Conservation (phyloP, 2,329 filamentous ascomycete species). For the Tolypocladium sp. region DNA sequence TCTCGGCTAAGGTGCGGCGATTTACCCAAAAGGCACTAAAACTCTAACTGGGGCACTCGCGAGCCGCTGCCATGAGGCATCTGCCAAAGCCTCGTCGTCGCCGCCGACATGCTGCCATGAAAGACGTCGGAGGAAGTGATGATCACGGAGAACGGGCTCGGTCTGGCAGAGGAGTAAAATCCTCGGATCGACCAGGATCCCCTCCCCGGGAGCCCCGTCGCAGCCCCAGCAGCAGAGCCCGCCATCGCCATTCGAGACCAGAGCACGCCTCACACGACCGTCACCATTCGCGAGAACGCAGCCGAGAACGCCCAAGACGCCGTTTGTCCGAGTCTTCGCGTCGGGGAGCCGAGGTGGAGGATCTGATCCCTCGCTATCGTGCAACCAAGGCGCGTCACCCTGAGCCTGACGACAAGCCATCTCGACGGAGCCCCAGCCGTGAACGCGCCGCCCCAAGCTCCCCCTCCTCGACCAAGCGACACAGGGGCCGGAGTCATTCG, state of each 20-base stretch:
- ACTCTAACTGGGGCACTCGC: conserved; percentile 21
- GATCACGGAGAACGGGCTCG: conserved; percentile 27
- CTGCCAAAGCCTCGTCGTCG: conserved; percentile 22
- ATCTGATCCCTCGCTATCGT: conserved; percentile 29
- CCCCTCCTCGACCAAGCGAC: conserved; percentile 29
- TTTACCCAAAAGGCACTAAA: conserved; percentile 28
- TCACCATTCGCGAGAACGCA: conserved; percentile 27
- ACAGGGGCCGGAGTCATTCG: conserved; percentile 32
- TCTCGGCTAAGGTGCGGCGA: conserved; percentile 30
- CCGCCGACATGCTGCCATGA: conserved; percentile 32
- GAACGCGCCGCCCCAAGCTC: conserved; percentile 23
- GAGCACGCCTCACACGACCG: conserved; percentile 25
- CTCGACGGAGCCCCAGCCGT: conserved; percentile 24
- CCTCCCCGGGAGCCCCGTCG: conserved; percentile 20
- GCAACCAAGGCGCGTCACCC: conserved; percentile 19
- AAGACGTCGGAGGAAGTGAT: conserved; percentile 25
- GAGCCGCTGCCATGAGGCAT: conserved; percentile 18
- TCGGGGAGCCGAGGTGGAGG: conserved; percentile 20
- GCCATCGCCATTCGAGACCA: conserved; percentile 22
- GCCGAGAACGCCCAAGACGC: conserved; percentile 22
- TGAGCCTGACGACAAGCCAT: conserved; percentile 19
- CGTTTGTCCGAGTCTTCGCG: conserved; percentile 15
- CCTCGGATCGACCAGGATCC: conserved; percentile 21
- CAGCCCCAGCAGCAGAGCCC: conserved; percentile 16
- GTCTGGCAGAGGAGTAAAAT: conserved; percentile 22